Conservation (phyloP, 768 basidiomycete species). For the Naganishia kalamii region DNA sequence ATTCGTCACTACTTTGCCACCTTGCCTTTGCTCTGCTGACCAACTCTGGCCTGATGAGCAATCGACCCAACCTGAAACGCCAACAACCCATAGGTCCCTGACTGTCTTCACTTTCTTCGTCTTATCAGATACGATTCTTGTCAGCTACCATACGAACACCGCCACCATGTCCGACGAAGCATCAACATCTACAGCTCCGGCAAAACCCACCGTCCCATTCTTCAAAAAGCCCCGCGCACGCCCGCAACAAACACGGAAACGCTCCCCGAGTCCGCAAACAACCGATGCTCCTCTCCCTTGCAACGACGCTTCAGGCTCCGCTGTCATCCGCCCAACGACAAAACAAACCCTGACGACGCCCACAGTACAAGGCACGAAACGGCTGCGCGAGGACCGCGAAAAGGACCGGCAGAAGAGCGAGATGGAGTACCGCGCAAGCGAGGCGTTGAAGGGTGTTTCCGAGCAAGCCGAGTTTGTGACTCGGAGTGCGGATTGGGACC, state of each 20-base stretch:
- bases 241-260: constrained; percentile 67
- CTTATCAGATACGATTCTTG: not conserved
- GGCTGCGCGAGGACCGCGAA: constrained; percentile 50
- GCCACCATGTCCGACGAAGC: not conserved
- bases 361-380: constrained; percentile 69
- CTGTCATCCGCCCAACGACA: constrained; percentile 63
- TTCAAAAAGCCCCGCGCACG: constrained; percentile 69
- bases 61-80: not conserved
- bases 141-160: not conserved
- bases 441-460: constrained; percentile 38
- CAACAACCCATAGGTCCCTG: not conserved
- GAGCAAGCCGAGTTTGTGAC: constrained; percentile 70
- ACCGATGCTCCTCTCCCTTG: not conserved
- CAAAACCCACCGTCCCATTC: constrained; percentile 19
- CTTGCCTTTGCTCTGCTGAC: too few species aligned
- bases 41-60: not conserved
- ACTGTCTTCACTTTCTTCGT: not conserved
- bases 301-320: constrained; percentile 12
- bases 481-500: constrained; percentile 62
- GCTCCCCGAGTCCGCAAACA: constrained; percentile 59
- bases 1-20: too few species aligned
- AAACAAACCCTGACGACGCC: constrained; percentile 64
- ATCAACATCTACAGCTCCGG: not conserved
- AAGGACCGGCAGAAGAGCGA: constrained; percentile 47
- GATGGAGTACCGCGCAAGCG: constrained; percentile 51